A percentile compares a stretch with the other conserved stretches of the same genome.
Evolutionary conservation across 176 grass and related monocot genomes (phyloP).

Genomic region (Oryza officinalis): DNA sequence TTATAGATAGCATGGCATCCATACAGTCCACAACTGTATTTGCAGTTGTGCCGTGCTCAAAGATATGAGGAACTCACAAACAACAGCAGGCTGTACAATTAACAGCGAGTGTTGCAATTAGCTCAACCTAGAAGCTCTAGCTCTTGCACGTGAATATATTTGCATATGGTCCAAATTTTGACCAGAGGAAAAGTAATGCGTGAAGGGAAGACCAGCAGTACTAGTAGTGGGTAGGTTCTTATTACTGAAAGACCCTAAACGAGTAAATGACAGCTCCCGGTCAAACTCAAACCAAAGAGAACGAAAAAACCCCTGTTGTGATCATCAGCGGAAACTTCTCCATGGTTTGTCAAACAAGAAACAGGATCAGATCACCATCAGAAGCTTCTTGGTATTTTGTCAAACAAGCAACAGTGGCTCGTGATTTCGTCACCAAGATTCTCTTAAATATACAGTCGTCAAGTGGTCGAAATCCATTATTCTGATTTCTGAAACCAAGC

Average conservation of each 20-base stretch:
- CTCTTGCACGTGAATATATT: conserved; percentile 10
- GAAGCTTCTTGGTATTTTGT: background rate
- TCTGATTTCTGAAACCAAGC: background rate
- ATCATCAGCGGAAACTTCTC: background rate
- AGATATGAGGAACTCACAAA: background rate
- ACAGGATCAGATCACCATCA: background rate
- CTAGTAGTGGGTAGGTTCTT: background rate
- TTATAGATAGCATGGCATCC: conserved; percentile 1
- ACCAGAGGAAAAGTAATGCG: background rate
- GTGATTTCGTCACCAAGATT: background rate
- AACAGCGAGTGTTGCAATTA: background rate
- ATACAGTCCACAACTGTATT: background rate
- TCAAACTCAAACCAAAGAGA: background rate
- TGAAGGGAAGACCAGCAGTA: background rate
- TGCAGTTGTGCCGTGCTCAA: background rate
- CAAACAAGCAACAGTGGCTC: conserved; percentile 20
- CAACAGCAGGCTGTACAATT: background rate
- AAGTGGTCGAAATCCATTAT: background rate
- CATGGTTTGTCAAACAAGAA: background rate
- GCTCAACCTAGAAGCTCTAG: background rate
- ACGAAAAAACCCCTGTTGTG: background rate
- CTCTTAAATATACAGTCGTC: background rate
- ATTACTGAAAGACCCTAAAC: background rate
- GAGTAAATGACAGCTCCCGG: background rate
- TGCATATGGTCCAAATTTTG: background rate